Conservation (phyloP, 805 yeast genomes). For the Candida morakotiae region DNA sequence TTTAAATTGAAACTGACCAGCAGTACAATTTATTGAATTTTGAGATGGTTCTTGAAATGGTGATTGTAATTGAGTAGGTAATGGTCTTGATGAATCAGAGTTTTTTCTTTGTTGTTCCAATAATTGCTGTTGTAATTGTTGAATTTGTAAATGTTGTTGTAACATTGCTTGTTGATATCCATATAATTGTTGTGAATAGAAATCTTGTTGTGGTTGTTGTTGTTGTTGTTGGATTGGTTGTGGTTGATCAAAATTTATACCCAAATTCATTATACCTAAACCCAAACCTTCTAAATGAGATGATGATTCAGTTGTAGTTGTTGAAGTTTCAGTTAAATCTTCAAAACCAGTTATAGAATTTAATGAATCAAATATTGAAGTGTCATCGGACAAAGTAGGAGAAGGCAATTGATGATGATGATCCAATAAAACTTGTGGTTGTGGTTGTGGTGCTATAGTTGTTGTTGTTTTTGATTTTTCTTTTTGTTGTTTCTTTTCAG, state of each 20-base stretch:
- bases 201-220: constrained; percentile 8
- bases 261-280: constrained; percentile 27
- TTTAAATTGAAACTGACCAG: constrained; percentile 16
- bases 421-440: background rate
- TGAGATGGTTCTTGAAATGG: constrained; percentile 16
- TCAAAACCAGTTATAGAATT: constrained; percentile 14
- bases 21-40: constrained; percentile 10
- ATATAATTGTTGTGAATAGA: constrained; percentile 10
- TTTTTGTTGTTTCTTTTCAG: background rate
- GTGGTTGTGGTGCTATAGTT: too few relatives aligned
- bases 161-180: constrained; percentile 19
- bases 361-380: constrained; percentile 14
- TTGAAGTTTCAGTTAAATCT: constrained; percentile 12
- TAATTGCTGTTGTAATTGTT: constrained; percentile 19
- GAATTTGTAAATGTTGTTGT: constrained; percentile 22
- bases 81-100: constrained; percentile 8
- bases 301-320: constrained; percentile 1
- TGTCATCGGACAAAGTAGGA: constrained; percentile 11
- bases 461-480: background rate
- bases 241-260: constrained; percentile 15
- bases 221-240: constrained; percentile 7
- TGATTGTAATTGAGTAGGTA: constrained; percentile 10
- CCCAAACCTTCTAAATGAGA: constrained; percentile 15
- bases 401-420: constrained; percentile 15
- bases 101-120: constrained; percentile 17